Base-by-base conservation (phyloP, 2,329 filamentous ascomycete genomes). In the Dactylellina parvicollis region DNA sequence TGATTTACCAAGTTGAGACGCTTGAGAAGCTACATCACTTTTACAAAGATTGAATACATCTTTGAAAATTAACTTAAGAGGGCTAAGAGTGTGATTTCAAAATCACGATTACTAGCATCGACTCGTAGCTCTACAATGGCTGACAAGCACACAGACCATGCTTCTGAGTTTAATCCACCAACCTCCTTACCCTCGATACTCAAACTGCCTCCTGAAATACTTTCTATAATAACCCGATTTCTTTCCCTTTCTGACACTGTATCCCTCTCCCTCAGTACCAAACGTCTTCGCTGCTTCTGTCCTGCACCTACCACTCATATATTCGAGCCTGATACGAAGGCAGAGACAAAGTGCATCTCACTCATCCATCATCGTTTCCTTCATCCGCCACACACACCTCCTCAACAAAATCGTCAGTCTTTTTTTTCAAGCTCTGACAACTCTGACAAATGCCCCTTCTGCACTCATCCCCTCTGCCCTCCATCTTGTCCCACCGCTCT, bases 281-380 rank as follows among this genome's bases (percentile, higher is more conserved):
- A 60, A 32, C 32, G n/a, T 12, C 64, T 69, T 40, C 54, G 54
- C 18, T 9, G 32, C 4, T 47, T 54, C 26, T 61, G 55, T 24
- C 64, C 55, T 7, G 24, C 22, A n/a, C 54, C 55, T 3, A 36
- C 7, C 7, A 9, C 24, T n/a, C 47, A 60, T 24, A 1, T 5
- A 4, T 38, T 10, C 1, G 12, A 34, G 4, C 4, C 38, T 16
- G 46, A 20, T 20, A 40, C 7, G 1, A 32, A 44, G 24, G 36
- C 46, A 9, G 52, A 69, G 40, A 34, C 22, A 22, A 32, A 42
- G 42, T 69, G 64, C 26, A 38, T 60, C 20, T 20, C 55, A 12
- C 54, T 46, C 16, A 61, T 69, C 3, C 64, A 69, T 57, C 64
- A 54, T 32, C 64, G 64, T 10, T 61, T 69, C 38, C 12, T 61